Conservation (phyloP, 2,329 filamentous ascomycete genomes). For the Lomentospora prolificans region DNA sequence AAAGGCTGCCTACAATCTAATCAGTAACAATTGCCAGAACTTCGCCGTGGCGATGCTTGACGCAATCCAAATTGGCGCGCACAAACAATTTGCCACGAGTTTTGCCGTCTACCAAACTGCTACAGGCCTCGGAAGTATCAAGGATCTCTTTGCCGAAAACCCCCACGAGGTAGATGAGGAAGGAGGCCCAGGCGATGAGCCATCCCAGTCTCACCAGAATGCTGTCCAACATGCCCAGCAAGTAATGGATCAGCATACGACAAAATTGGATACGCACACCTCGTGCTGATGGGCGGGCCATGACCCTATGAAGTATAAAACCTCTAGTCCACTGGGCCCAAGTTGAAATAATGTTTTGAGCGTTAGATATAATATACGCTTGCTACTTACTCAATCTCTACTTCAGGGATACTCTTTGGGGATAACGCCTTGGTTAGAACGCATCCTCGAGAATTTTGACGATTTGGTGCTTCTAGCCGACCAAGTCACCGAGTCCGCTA, state of each 20-base stretch:
- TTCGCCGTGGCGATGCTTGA: slow-evolving; percentile 43
- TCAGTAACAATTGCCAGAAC: slow-evolving; percentile 52
- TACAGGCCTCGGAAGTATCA: slow-evolving; percentile 37
- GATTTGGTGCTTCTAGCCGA: too few relatives aligned
- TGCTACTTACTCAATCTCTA: too few relatives aligned
- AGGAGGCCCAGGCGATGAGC: slow-evolving; percentile 16
- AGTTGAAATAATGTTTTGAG: too few relatives aligned
- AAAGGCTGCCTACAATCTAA: slow-evolving; percentile 44
- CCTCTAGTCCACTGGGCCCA: too few relatives aligned
- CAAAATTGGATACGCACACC: neutral
- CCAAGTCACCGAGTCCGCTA: too few relatives aligned
- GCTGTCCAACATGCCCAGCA: neutral
- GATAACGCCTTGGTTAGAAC: too few relatives aligned
- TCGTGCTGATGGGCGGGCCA: neutral
- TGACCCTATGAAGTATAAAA: too few relatives aligned
- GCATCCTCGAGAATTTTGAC: too few relatives aligned
- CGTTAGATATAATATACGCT: too few relatives aligned
- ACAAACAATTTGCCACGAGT: slow-evolving; percentile 42
- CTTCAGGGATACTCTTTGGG: too few relatives aligned
- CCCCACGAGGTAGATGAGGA: slow-evolving; percentile 20
- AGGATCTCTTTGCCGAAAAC: slow-evolving; percentile 36
- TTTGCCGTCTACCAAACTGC: slow-evolving; percentile 42
- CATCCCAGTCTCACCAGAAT: neutral
- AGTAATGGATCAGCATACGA: slow-evolving; percentile 6
- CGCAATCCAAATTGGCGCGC: slow-evolving; percentile 39